Evolutionary conservation across 2,329 filamentous ascomycete species (phyloP), one percentile per base, ranked within the genome.

Genomic region (Tolypocladium paradoxum): DNA sequence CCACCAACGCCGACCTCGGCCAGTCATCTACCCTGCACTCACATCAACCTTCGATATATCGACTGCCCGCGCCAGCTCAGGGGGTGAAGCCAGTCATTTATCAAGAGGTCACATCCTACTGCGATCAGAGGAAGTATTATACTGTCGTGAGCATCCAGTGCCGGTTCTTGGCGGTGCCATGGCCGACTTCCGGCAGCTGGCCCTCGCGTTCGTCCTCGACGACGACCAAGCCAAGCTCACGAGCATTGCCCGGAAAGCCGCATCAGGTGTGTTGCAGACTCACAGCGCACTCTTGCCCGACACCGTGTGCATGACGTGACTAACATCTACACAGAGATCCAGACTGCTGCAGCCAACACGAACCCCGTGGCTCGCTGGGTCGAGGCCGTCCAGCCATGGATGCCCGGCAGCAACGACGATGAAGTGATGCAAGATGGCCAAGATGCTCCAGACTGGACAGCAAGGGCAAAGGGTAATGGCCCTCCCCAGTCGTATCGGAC

Each of bases 351-450:
- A 0, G 65, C 73, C 40, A 72, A 65, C 57, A 71, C 74, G 48
- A 70, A 74, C 48, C 70, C 74, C 4, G 70, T 81, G 45, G 76
- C 75, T 18, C 74, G 76, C 61, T 81, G 77, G 77, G 77, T 79
- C 31, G 73, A 77, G 47, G 76, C 77, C 36, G 75, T 81, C 53
- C 73, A 77, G 58, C 72, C 71, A 52, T 81, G 78, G 78, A 77
- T 81, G 69, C 73, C 73, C 18, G 69, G 67, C 8, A 68, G 64
- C 51, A 66, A 70, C 37, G 65, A 65, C 48, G 70, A 70, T 37
- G 66, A 65, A 11, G 68, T 68, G n/a, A 58, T 60, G 54, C 47
- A 53, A 20, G 72, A 74, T 50, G 70, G 69, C 18, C 69, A 71
- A 34, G 65, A 68, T n/a, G 69, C 66, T 36, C 71, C 73, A n/a